Percentiles rank a stretch among this genome's conserved stretches.
phyloP scores from a whole-genome alignment of 1,284 basidiomycete species.

The Cryptococcus floricola region DNA sequence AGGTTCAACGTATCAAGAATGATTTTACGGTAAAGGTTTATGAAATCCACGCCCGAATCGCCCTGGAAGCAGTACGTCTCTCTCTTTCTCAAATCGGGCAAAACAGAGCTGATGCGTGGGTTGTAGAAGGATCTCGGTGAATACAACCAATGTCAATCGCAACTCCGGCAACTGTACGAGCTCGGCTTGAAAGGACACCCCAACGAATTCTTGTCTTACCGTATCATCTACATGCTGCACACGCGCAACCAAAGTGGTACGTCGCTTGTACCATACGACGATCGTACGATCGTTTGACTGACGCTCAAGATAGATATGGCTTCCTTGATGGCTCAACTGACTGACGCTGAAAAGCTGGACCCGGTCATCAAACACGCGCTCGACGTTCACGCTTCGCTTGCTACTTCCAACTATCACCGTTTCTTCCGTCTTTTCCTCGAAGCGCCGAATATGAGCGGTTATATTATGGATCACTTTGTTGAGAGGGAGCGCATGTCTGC shows the following conservation, averaged over 20 bases:
- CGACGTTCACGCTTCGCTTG: slow-evolving; percentile 77
- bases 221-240: slow-evolving; percentile 92
- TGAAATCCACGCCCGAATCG: slow-evolving; percentile 97
- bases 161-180: slow-evolving; percentile 85
- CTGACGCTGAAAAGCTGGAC: slow-evolving; percentile 76
- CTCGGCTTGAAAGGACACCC: slow-evolving; percentile 83
- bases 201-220: slow-evolving; percentile 95
- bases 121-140: slow-evolving; percentile 90
- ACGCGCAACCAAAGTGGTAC: slow-evolving; percentile 88
- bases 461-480: slow-evolving; percentile 99
- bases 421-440: slow-evolving; percentile 80
- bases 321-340: slow-evolving; percentile 91
- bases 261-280: slow-evolving; percentile 27
- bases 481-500: slow-evolving; percentile 84
- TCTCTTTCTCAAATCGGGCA: slow-evolving; percentile 7
- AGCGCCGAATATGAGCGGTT: slow-evolving; percentile 95
- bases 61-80: slow-evolving; percentile 71
- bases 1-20: slow-evolving; percentile 99
- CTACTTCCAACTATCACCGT: slow-evolving; percentile 89
- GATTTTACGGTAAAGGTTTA: slow-evolving; percentile 97
- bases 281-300: neutral
- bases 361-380: slow-evolving; percentile 82
- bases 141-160: slow-evolving; percentile 96
- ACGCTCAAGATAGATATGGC: slow-evolving; percentile 71
- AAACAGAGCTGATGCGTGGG: slow-evolving; percentile 13